These are phyloP conservation scores for Pseudocercospora pini-densiflorae DNA, from an alignment of 2,329 filamentous ascomycete genomes.

Conservation along the genomic window DNA sequence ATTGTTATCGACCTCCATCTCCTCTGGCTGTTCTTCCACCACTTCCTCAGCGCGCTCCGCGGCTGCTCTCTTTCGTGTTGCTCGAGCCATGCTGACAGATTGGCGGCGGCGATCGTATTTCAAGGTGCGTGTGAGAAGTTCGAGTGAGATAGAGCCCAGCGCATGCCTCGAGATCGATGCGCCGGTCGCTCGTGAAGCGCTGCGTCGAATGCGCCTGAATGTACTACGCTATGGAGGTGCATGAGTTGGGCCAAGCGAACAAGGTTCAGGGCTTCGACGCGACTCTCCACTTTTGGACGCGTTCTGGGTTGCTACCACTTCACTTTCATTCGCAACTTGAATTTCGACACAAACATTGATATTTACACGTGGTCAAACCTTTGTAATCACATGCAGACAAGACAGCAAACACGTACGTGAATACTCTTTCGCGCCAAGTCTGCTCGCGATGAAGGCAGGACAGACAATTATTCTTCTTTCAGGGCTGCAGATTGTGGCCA, in stretches of 20 bases:
- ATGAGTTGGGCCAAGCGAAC: background rate
- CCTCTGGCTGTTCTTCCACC: conserved; percentile 17
- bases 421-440: too few relatives aligned
- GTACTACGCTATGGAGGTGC: background rate
- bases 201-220: background rate
- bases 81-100: conserved; percentile 15
- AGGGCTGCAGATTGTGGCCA: too few relatives aligned
- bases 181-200: background rate
- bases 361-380: too few relatives aligned
- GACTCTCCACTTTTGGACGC: background rate
- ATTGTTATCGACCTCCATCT: conserved; percentile 27
- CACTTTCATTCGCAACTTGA: too few relatives aligned
- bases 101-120: background rate
- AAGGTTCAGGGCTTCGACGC: background rate
- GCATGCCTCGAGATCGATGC: background rate
- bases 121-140: background rate
- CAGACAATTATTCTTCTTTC: too few relatives aligned
- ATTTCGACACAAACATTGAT: background rate
- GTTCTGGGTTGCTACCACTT: background rate
- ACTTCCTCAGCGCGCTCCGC: conserved; percentile 16
- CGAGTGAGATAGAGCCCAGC: background rate
- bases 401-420: background rate
- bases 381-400: background rate
- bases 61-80: conserved; percentile 14
- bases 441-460: too few relatives aligned